A percentile compares a stretch with the other conserved stretches of the same genome.
phyloP scores from a whole-genome alignment of 2,329 filamentous ascomycete genomes.

The Mariannaea elegans region DNA sequence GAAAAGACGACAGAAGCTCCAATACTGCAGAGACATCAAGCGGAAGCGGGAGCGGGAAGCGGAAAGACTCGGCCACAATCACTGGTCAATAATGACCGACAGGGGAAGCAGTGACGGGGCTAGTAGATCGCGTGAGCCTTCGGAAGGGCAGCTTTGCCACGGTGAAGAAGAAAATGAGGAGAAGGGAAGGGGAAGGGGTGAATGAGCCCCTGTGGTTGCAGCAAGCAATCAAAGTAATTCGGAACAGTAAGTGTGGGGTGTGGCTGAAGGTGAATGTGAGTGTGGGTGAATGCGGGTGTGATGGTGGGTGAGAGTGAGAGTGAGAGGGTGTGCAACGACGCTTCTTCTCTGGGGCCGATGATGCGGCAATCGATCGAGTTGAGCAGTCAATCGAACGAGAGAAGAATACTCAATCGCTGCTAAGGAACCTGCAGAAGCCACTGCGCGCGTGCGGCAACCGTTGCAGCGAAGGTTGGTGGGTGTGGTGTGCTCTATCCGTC shows the following conservation, averaged over 20 bases:
- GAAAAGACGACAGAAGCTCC: conserved; percentile 28
- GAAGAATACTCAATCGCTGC: conserved; percentile 1
- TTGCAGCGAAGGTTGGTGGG: not conserved
- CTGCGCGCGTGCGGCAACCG: not conserved
- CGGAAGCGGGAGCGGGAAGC: conserved; percentile 5
- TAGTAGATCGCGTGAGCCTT: conserved; percentile 24
- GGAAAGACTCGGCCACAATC: conserved; percentile 16
- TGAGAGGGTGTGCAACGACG: conserved; percentile 10
- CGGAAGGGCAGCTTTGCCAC: conserved; percentile 18
- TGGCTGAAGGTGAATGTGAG: conserved; percentile 2
- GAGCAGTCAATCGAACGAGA: conserved; percentile 6
- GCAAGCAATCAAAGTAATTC: conserved; percentile 5
- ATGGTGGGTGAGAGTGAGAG: not conserved
- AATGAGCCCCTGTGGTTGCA: conserved; percentile 22
- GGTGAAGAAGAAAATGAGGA: conserved; percentile 23
- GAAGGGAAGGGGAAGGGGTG: conserved; percentile 10
- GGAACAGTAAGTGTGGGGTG: conserved; percentile 15
- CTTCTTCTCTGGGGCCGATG: conserved; percentile 13
- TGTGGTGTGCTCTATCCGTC: not conserved
- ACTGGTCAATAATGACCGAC: conserved; percentile 30
- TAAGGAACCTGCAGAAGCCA: not conserved
- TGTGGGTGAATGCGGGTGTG: not conserved
- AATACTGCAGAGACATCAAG: conserved; percentile 41
- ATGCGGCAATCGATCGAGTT: conserved; percentile 18
- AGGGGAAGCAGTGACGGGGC: conserved; percentile 13